These are phyloP conservation scores for Henckelia pumila DNA, from an alignment of 257 asterid species.

Conservation along the genomic window DNA sequence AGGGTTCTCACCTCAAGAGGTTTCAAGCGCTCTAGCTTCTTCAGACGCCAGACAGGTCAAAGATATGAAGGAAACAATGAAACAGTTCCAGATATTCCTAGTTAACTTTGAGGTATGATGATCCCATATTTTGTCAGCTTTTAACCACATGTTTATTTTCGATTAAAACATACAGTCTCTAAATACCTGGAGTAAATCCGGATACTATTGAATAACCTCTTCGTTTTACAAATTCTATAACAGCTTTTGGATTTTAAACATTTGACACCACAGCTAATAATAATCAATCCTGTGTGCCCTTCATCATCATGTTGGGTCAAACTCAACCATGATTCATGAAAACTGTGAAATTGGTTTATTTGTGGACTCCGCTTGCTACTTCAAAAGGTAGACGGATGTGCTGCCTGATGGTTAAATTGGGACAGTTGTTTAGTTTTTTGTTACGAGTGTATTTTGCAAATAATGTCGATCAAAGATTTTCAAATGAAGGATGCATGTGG, in stretches of 20 bases:
- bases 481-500: not conserved
- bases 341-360: too few relatives aligned
- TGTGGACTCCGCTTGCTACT: not conserved
- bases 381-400: not conserved
- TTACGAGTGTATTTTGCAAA: not conserved
- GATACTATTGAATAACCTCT: not conserved
- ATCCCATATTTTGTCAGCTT: slow-evolving; percentile 8
- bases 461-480: too few relatives aligned
- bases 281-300: not conserved
- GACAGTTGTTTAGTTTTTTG: not conserved
- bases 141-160: not conserved
- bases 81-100: slow-evolving; percentile 64
- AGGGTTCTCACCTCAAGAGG: slow-evolving; percentile 77
- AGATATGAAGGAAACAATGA: slow-evolving; percentile 52
- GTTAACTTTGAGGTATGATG: slow-evolving; percentile 71
- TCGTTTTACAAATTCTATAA: not conserved
- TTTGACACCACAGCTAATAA: not conserved
- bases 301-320: not conserved
- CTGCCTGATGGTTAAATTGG: not conserved
- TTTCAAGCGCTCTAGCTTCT: slow-evolving; percentile 54
- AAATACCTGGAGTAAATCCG: not conserved
- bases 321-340: not conserved
- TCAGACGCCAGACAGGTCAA: slow-evolving; percentile 39
- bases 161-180: not conserved
- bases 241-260: not conserved